phyloP scores from a whole-genome alignment of 306 rosid genomes.

The Trichosanthes cucumerina region DNA sequence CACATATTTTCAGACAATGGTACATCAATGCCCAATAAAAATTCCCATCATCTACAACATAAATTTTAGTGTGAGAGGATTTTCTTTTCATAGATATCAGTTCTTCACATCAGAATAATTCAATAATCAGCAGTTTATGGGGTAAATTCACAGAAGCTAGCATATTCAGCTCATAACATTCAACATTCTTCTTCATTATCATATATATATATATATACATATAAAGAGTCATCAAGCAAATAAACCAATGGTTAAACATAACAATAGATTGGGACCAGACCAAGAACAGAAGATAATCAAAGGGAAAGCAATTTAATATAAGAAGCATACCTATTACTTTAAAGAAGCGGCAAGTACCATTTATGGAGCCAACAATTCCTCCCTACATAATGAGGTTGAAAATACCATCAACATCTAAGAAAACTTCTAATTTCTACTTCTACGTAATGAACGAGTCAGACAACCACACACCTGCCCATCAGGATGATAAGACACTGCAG shows the following conservation, averaged over 20 bases:
- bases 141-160: background rate
- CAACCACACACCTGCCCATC: slow-evolving; percentile 68
- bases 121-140: background rate
- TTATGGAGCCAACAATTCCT: slow-evolving; percentile 72
- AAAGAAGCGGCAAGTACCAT: slow-evolving; percentile 69
- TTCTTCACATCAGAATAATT: background rate
- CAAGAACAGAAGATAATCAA: slow-evolving; percentile 1
- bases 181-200: background rate
- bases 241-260: background rate
- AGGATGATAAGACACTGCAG: slow-evolving; percentile 86
- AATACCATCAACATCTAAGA: background rate
- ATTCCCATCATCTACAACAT: background rate
- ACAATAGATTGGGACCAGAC: background rate
- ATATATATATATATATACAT: background rate
- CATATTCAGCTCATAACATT: background rate
- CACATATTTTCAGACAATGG: background rate
- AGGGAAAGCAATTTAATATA: background rate
- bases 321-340: slow-evolving; percentile 53
- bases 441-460: slow-evolving; percentile 16
- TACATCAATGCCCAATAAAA: background rate
- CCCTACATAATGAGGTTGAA: slow-evolving; percentile 41
- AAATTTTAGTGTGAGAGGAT: background rate
- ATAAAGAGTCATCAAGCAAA: background rate
- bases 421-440: slow-evolving; percentile 4
- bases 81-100: background rate